These are phyloP conservation scores for Colletotrichum brevisporum DNA, from an alignment of 2,329 filamentous ascomycete species.

Conservation along the genomic window DNA sequence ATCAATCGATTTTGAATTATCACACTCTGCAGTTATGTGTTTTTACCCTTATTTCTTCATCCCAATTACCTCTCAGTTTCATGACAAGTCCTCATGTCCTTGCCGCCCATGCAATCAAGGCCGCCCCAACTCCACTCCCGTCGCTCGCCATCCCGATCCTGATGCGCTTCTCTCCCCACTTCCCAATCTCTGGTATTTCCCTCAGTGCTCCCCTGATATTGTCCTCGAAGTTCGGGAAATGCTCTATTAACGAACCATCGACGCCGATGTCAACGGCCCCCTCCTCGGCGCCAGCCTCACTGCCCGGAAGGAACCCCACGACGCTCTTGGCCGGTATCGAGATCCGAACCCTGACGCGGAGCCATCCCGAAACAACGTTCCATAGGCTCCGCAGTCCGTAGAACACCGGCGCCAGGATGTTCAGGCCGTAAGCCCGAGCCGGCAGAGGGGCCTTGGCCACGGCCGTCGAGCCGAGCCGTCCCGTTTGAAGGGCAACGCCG, in stretches of 20 bases:
- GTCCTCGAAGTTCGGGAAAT: conserved; percentile 78
- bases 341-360: conserved; percentile 2
- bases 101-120: conserved; percentile 70
- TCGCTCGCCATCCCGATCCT: conserved; percentile 81
- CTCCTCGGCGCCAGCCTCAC: conserved; percentile 44
- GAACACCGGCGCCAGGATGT: conserved; percentile 10
- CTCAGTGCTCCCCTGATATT: conserved; percentile 75
- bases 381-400: conserved; percentile 22
- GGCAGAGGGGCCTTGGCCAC: background rate
- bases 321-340: background rate
- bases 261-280: conserved; percentile 76
- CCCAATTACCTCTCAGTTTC: background rate
- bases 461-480: conserved; percentile 15
- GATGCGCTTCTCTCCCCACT: conserved; percentile 73
- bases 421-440: background rate
- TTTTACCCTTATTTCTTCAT: background rate
- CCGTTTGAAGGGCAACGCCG: conserved; percentile 44
- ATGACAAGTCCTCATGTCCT: background rate
- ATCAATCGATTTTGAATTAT: too few relatives aligned
- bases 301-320: background rate
- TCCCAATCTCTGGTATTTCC: conserved; percentile 73
- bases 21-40: background rate
- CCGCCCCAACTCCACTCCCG: conserved; percentile 79
- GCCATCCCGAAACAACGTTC: conserved; percentile 15
- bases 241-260: conserved; percentile 80